Percentiles rank a stretch among this genome's conserved stretches.
phyloP scores from a whole-genome alignment of 106 monocot species.

The Platanthera guangdongensis region DNA sequence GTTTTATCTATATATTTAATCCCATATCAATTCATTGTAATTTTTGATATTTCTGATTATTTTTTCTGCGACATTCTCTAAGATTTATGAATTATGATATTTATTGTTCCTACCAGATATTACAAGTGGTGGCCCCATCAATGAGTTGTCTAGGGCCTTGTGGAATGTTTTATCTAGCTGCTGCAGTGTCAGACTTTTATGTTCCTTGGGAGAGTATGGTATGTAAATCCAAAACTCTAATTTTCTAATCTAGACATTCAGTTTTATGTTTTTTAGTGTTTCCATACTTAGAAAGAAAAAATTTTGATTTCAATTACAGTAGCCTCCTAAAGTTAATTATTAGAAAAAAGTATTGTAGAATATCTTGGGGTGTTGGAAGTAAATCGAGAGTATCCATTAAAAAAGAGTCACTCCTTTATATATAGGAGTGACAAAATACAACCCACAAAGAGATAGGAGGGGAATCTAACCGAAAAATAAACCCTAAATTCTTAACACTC shows the following conservation, averaged over 20 bases:
- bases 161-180: conserved; percentile 91
- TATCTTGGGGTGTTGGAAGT: too few species aligned
- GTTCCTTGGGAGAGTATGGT: conserved; percentile 98
- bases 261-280: background rate
- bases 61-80: background rate
- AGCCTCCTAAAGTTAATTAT: background rate
- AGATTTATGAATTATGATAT: background rate
- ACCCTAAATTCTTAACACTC: too few species aligned
- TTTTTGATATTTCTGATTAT: background rate
- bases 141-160: conserved; percentile 43
- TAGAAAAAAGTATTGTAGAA: background rate
- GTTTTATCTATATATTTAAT: background rate
- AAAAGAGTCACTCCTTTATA: too few species aligned
- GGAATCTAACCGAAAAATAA: too few species aligned
- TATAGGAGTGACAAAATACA: too few species aligned
- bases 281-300: background rate
- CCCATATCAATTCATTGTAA: background rate
- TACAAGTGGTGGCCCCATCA: conserved; percentile 62
- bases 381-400: too few species aligned
- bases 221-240: conserved; percentile 8
- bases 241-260: background rate
- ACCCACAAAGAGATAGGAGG: too few species aligned
- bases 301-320: background rate
- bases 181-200: conserved; percentile 97
- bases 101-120: conserved; percentile 35